Conservation (phyloP, 805 yeast genomes). For the Metschnikowia lunata region DNA sequence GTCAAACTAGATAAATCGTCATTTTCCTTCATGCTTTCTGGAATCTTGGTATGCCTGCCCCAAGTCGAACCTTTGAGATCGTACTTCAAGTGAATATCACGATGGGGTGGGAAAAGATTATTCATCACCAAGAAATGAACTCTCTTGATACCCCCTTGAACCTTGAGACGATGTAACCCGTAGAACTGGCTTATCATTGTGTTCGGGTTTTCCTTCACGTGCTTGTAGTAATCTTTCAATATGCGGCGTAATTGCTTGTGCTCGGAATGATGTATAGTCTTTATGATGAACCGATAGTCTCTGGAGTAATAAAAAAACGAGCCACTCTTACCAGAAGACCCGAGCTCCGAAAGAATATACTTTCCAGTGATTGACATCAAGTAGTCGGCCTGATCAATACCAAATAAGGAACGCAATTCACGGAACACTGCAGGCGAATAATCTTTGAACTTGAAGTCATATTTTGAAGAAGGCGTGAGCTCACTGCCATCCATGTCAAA, state of each 20-base stretch:
- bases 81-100: conserved; percentile 77
- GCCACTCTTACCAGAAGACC: conserved; percentile 96
- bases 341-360: conserved; percentile 84
- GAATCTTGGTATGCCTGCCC: conserved; percentile 59
- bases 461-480: conserved; percentile 86
- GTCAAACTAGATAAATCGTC: conserved; percentile 40
- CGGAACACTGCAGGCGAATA: conserved; percentile 93
- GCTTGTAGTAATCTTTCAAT: conserved; percentile 71
- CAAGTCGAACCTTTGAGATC: conserved; percentile 92
- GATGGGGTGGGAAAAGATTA: conserved; percentile 90
- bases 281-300: conserved; percentile 90
- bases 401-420: conserved; percentile 72
- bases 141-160: conserved; percentile 68
- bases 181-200: conserved; percentile 93
- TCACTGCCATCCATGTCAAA: conserved; percentile 87
- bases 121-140: conserved; percentile 96
- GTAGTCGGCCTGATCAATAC: conserved; percentile 94
- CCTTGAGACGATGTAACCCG: conserved; percentile 89
- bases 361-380: conserved; percentile 88
- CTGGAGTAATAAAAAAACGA: conserved; percentile 93
- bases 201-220: conserved; percentile 78
- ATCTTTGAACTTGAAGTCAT: conserved; percentile 95
- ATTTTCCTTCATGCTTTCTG: conserved; percentile 20
- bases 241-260: conserved; percentile 76
- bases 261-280: conserved; percentile 91